phyloP scores from a whole-genome alignment of 805 yeast genomes.

The Candida succiphila region DNA sequence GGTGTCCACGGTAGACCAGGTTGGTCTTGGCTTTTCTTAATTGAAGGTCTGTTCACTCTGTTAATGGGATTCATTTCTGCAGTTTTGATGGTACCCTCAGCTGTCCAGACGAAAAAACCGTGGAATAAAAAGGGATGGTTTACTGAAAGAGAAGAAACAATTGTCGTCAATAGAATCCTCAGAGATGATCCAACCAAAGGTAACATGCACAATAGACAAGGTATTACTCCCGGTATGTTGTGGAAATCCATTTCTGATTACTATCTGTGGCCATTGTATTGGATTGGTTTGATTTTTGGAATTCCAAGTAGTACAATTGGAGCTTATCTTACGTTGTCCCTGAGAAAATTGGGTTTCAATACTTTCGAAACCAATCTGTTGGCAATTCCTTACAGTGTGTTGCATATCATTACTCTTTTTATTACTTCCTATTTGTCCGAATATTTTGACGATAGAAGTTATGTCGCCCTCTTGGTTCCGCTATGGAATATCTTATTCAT shows the following conservation, averaged over 20 bases:
- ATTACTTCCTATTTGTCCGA: constrained; percentile 28
- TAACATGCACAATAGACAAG: constrained; percentile 54
- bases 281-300: constrained; percentile 31
- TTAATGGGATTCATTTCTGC: constrained; percentile 32
- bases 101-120: constrained; percentile 18
- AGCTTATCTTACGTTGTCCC: constrained; percentile 37
- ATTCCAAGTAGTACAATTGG: constrained; percentile 26
- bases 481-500: constrained; percentile 16
- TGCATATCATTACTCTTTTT: constrained; percentile 27
- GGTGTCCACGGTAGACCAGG: constrained; percentile 35
- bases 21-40: constrained; percentile 59
- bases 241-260: constrained; percentile 33
- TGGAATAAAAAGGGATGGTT: constrained; percentile 28
- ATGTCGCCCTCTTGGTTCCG: constrained; percentile 13
- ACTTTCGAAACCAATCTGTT: constrained; percentile 43
- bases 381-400: constrained; percentile 37
- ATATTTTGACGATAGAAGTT: constrained; percentile 17
- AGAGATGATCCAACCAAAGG: constrained; percentile 59
- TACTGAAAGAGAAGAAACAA: constrained; percentile 44
- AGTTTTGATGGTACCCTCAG: constrained; percentile 24
- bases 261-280: constrained; percentile 46
- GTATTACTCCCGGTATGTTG: constrained; percentile 31
- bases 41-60: constrained; percentile 53
- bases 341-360: constrained; percentile 39
- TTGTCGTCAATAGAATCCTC: constrained; percentile 46